Evolutionary conservation across 116 monocot species (phyloP).

Genomic region (Phalaenopsis hybrid): DNA sequence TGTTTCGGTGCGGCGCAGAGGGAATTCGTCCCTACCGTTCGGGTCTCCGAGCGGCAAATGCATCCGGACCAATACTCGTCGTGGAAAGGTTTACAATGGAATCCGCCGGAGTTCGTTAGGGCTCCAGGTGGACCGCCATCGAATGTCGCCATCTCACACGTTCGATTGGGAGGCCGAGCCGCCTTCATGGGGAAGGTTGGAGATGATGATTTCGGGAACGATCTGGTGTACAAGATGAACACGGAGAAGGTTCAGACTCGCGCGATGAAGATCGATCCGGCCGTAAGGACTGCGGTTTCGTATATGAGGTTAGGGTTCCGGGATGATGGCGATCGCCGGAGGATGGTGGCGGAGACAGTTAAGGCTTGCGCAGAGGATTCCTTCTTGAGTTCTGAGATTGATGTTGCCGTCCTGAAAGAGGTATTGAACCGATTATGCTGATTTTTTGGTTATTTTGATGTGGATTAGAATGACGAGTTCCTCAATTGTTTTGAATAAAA

Average conservation of each 20-base stretch:
- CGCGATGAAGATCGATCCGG: constrained; percentile 48
- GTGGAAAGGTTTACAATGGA: constrained; percentile 68
- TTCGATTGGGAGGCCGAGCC: constrained; percentile 64
- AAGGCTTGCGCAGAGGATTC: constrained; percentile 71
- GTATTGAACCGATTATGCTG: constrained; percentile 13
- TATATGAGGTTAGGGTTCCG: constrained; percentile 52
- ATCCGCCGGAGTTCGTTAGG: constrained; percentile 73
- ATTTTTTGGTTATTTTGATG: too few relatives aligned
- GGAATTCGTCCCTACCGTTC: constrained; percentile 71
- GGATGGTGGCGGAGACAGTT: constrained; percentile 58
- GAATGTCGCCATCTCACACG: constrained; percentile 77
- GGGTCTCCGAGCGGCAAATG: constrained; percentile 57
- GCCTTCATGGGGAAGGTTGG: constrained; percentile 93
- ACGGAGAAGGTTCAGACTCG: constrained; percentile 79
- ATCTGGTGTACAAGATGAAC: constrained; percentile 65
- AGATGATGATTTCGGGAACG: constrained; percentile 73
- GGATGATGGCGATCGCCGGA: constrained; percentile 24
- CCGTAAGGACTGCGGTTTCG: constrained; percentile 42
- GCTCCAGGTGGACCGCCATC: constrained; percentile 74
- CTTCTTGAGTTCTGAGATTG: constrained; percentile 38
- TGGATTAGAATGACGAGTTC: too few relatives aligned
- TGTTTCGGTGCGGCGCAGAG: constrained; percentile 58
- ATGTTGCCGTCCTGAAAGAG: constrained; percentile 76
- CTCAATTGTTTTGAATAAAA: too few relatives aligned
- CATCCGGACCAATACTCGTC: constrained; percentile 77